Conservation (phyloP, 2,329 filamentous ascomycete genomes). For the Cladosporium cucumerinum region DNA sequence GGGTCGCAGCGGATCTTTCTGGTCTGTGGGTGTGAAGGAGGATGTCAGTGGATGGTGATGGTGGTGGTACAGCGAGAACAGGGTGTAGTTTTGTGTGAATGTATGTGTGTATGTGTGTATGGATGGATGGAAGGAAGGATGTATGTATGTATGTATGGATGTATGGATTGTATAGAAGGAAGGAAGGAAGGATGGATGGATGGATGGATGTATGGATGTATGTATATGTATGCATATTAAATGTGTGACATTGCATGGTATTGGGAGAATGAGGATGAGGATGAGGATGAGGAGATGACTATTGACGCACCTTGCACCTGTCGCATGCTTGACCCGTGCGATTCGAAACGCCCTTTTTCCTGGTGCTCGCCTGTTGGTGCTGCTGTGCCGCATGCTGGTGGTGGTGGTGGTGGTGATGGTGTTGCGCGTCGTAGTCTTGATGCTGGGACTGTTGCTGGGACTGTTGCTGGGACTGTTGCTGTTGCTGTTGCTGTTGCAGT, state of each 20-base stretch:
- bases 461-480: too few relatives aligned
- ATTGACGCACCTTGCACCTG: conserved; percentile 70
- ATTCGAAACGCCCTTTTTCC: conserved; percentile 53
- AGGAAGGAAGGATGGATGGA: too few relatives aligned
- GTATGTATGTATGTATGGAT: too few relatives aligned
- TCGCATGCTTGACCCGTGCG: conserved; percentile 83
- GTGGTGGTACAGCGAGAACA: background rate
- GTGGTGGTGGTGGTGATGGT: too few relatives aligned
- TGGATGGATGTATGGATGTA: background rate
- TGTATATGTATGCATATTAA: background rate
- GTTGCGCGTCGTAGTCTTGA: conserved; percentile 7
- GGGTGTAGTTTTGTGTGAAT: background rate
- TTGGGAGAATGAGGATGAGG: background rate
- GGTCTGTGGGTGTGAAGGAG: conserved; percentile 47
- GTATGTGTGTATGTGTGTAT: background rate
- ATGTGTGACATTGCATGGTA: background rate
- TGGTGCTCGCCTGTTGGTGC: conserved; percentile 18
- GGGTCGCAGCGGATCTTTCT: conserved; percentile 87
- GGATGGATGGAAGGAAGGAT: too few relatives aligned
- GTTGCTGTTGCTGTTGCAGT: background rate
- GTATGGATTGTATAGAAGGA: too few relatives aligned
- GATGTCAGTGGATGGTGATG: background rate
- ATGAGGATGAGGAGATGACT: too few relatives aligned
- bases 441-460: too few relatives aligned
- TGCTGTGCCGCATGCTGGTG: conserved; percentile 14